Evolutionary conservation across 176 grass and related monocot genomes (phyloP), one percentile per base, ranked within the genome.

Genomic region (Puccinellia tenuiflora): DNA sequence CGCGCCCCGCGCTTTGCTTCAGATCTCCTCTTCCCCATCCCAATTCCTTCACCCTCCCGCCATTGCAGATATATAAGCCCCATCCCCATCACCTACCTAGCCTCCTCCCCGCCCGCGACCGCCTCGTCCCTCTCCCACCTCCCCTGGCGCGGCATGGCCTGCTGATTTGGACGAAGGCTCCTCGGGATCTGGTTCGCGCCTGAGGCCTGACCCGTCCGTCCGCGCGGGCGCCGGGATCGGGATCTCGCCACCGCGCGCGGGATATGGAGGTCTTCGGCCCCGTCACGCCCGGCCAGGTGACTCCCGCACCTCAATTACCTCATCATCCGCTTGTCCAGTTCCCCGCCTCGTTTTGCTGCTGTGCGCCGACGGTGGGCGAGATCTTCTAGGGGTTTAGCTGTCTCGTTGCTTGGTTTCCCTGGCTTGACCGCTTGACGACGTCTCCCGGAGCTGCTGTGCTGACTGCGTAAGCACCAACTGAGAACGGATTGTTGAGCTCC

Each of bases 221-320:
- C 5, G 20, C 3, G 68, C 68, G 3, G 35, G 35, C 12, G 17
- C 57, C 5, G 26, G 62, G 61, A 59, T 50, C 63, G 25, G n/a
- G 73, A 62, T 81, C 85, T 61, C 26, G 76, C 9, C 24, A 7
- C 26, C 25, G 33, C 24, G 17, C 42, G 6, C 21, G 57, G 21
- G 29, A 92, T 92, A 92, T 92, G 90, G 90, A 92, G 83, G 86
- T 92, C 78, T 92, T 88, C 75, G 89, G 86, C 54, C 92, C 86
- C 62, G 92, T 94, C 78, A 89, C 83, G 48, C 87, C 89, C 34
- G 92, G 89, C 10, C 92, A 94, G 89, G 92, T 94, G 57, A 60
- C 66, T 21, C 6, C 39, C 40, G 12, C 37, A 0, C 21, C 37
- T 7, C 1, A 3, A 43, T 16, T 70, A 14, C 0, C 67, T 70